These are phyloP conservation scores for Clitopilus passeckerianus DNA, from an alignment of 768 basidiomycete species.

Conservation along the genomic window DNA sequence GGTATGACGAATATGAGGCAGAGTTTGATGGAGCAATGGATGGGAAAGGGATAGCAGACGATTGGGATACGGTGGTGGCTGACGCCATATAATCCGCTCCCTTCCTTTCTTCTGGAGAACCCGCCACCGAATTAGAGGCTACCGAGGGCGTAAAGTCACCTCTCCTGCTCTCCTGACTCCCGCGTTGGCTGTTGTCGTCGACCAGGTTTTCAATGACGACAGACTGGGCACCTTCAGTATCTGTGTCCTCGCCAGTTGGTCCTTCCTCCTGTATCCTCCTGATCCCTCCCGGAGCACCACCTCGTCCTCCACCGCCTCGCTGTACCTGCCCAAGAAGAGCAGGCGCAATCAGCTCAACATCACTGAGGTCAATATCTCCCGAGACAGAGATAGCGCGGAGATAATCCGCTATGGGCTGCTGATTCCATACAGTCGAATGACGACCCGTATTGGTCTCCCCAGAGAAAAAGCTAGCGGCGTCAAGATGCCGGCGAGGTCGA, in stretches of 20 bases:
- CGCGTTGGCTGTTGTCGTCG: slow-evolving; percentile 8
- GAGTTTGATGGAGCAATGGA: too few relatives aligned
- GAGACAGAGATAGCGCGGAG: slow-evolving; percentile 22
- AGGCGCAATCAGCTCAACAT: background rate
- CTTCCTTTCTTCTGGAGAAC: background rate
- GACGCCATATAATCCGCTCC: background rate
- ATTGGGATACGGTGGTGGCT: too few relatives aligned
- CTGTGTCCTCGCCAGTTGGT: slow-evolving; percentile 4
- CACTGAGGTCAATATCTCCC: background rate
- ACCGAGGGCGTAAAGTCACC: background rate
- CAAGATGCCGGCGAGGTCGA: slow-evolving; percentile 17
- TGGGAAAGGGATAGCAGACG: too few relatives aligned
- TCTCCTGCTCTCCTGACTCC: background rate
- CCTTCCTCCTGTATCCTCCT: background rate
- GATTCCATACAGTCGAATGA: slow-evolving; percentile 64
- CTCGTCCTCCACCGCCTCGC: background rate
- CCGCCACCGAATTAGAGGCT: background rate
- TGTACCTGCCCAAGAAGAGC: background rate
- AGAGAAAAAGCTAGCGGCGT: background rate
- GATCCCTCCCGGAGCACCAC: background rate
- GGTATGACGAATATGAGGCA: too few relatives aligned
- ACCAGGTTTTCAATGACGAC: slow-evolving; percentile 27
- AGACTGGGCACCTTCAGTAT: slow-evolving; percentile 34
- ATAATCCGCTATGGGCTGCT: slow-evolving; percentile 54
- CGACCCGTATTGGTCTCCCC: slow-evolving; percentile 11